phyloP scores from a whole-genome alignment of 2,329 filamentous ascomycete genomes.

The Fusarium subtropicale region DNA sequence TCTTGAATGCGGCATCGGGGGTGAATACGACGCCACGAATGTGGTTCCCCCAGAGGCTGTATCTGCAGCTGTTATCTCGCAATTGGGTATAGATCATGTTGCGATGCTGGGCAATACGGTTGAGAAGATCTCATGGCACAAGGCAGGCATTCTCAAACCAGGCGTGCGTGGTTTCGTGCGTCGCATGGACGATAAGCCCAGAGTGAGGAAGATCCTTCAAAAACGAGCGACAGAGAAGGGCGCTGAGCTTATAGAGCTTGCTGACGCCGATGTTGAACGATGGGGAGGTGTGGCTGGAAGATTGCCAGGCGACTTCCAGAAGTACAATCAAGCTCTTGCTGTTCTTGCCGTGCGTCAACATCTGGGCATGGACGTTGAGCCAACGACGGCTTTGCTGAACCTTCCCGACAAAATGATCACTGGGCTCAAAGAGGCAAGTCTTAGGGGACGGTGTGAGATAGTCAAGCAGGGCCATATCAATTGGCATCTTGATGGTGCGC shows the following conservation, averaged over 20 bases:
- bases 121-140: slow-evolving; percentile 89
- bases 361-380: slow-evolving; percentile 53
- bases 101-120: slow-evolving; percentile 82
- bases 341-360: slow-evolving; percentile 68
- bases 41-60: slow-evolving; percentile 74
- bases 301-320: slow-evolving; percentile 66
- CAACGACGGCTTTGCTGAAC: slow-evolving; percentile 40
- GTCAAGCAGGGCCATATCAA: slow-evolving; percentile 64
- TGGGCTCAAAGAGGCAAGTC: slow-evolving; percentile 74
- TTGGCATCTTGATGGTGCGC: slow-evolving; percentile 90
- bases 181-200: slow-evolving; percentile 48
- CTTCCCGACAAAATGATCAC: slow-evolving; percentile 62
- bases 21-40: slow-evolving; percentile 93
- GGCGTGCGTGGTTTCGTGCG: slow-evolving; percentile 58
- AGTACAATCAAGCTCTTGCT: slow-evolving; percentile 69
- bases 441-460: slow-evolving; percentile 83
- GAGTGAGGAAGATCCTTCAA: slow-evolving; percentile 65
- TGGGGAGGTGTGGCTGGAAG: slow-evolving; percentile 58
- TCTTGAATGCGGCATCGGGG: slow-evolving; percentile 93
- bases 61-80: slow-evolving; percentile 78
- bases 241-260: slow-evolving; percentile 57
- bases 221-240: slow-evolving; percentile 69
- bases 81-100: slow-evolving; percentile 86
- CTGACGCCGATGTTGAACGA: slow-evolving; percentile 52
- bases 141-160: slow-evolving; percentile 85